Base-by-base conservation (phyloP, 179 eudicot genomes). In the Monotropa hypopitys region DNA sequence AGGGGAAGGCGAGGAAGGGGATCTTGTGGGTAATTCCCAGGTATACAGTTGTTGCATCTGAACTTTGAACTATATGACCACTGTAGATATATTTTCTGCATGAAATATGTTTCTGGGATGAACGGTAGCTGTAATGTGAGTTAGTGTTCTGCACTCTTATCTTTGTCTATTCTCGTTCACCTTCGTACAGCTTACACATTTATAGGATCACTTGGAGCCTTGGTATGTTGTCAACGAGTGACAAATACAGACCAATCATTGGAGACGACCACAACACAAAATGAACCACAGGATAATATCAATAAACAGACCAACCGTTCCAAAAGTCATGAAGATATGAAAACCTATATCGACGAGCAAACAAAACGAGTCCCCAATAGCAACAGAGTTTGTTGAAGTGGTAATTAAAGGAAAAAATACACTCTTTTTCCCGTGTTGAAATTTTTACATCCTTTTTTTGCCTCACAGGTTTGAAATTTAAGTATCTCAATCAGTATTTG, bases 1-100 rank as follows among this genome's bases (percentile, higher is more conserved):
- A 87, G 93, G 88, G 76, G 92, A 88, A 79, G 78, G 78, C 57
- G 91, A 80, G 26, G 90, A 87, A 65, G 95, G 87, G 62, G 94
- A 88, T 67, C 86, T 81, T 79, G 84, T 81, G 67, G 83, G 75
- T 74, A 73, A 90, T 72, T 80, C 92, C 70, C 93, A 88, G 98
- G 98, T 89, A 88, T 57, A n/a, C 67, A 59, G 35, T 11, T 76
- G 57, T 26, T 76, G 30, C 28, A 0, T 73, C 54, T 3, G 26
- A 23, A 20, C 15, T 30, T 26, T 50, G 63, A 9, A 67, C 67
- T 79, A 0, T 33, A 12, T 47, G 45, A 65, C 21, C 30, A 65
- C 21, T 47, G 49, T 33, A 5, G 28, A 16, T 76, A 20, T 49
- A 7, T 76, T 47, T 45, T 32, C 72, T 0, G 13, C 72, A 65